Evolutionary conservation across 2,329 filamentous ascomycete genomes (phyloP), one percentile per base, ranked within the genome.

Genomic region (Colletotrichum somersetense): DNA sequence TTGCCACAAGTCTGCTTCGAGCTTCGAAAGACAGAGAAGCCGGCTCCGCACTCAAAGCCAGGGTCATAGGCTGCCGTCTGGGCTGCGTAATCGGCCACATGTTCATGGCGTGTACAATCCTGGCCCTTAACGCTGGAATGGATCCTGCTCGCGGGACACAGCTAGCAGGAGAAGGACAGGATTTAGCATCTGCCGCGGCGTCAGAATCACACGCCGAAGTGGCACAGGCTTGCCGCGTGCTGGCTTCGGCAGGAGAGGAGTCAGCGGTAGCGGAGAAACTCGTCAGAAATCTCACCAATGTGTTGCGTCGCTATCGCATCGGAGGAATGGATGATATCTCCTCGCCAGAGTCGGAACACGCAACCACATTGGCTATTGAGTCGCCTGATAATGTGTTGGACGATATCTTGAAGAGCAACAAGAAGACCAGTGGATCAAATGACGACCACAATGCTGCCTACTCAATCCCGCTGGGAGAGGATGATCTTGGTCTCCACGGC

Each of bases 71-170:
- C 1, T 44, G 62, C 23, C 74, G 77, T 5, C 52, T 75, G 16
- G 76, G 77, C 12, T 73, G 77, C 14, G 71, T 77, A 1, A 75
- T 78, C 18, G 75, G 75, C 16, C 70, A 73, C 42, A 62, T 75
- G 23, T 78, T 78, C 62, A 74, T 71, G 68, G 75, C 75, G 1
- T 77, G 75, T 53, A 71, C 76, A 5, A 75, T 77, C 2, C 67
- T 78, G 11, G 76, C 76, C 2, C 50, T 73, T 2, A 71, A 73
- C 59, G 58, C 71, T 8, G 12, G 67, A 69, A 2, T 62, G 57
- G n/a, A 69, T 48, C 14, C 74, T 65, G 6, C 26, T 61, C n/a
- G 66, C 30, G 30, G 44, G 30, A 46, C 55, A 12, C 33, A 30
- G 6, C 33, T 12, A 10, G 48, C 35, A 11, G 42, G 12, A 12